Conservation (phyloP, 73 alveolate genomes). For the Uronychia binucleata region DNA sequence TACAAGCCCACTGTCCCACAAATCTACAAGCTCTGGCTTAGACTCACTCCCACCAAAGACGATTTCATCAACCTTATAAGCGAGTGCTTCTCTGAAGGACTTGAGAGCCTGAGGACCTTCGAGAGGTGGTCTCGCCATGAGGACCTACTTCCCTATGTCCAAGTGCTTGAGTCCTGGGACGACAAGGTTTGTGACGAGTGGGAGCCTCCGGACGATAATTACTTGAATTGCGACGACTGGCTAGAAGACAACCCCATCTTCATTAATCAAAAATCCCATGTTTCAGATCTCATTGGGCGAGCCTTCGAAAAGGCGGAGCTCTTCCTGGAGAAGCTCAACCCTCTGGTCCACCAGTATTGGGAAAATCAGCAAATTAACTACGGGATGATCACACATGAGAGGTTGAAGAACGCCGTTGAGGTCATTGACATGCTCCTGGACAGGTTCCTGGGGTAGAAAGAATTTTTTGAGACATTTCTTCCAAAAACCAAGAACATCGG, state of each 20-base stretch:
- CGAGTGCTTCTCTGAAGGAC: constrained; percentile 53
- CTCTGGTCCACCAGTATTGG: constrained; percentile 46
- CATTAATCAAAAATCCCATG: constrained; percentile 8
- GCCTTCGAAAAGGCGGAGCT: constrained; percentile 38
- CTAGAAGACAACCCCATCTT: constrained; percentile 60
- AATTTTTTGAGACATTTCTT: constrained; percentile 45
- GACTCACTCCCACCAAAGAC: constrained; percentile 25
- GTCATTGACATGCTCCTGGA: constrained; percentile 46
- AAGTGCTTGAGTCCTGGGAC: constrained; percentile 73
- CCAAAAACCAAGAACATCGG: constrained; percentile 72
- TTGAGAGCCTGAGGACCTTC: constrained; percentile 43
- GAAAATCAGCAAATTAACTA: constrained; percentile 41
- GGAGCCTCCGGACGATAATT: constrained; percentile 93
- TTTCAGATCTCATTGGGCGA: constrained; percentile 11
- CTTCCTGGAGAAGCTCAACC: constrained; percentile 35
- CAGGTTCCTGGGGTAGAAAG: constrained; percentile 34
- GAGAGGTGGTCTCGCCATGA: constrained; percentile 71
- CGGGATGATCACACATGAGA: constrained; percentile 49
- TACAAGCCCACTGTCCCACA: constrained; percentile 16
- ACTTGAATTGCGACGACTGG: constrained; percentile 86
- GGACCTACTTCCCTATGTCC: constrained; percentile 49
- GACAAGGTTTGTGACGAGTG: constrained; percentile 90
- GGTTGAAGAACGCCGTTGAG: constrained; percentile 53
- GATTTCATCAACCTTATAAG: constrained; percentile 39
- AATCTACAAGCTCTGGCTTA: constrained; percentile 35